A percentile compares a stretch with the other conserved stretches of the same genome.
These are phyloP conservation scores for Teratosphaeria destructans DNA, from an alignment of 2,329 filamentous ascomycete species.

Conservation along the genomic window DNA sequence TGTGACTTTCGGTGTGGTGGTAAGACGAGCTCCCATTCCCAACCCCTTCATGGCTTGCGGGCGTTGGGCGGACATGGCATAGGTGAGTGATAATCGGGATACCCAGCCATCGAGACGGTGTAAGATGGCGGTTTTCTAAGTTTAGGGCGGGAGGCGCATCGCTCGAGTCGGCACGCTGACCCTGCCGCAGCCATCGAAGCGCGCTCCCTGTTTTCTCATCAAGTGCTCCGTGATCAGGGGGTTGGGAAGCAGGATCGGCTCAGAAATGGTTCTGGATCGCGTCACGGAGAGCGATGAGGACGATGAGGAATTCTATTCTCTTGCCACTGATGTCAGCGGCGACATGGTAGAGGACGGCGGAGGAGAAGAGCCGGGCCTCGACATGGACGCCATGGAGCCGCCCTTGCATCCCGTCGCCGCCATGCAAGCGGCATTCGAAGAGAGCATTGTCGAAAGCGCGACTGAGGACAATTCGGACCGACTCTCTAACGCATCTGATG, in stretches of 20 bases:
- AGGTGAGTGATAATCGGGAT: not conserved
- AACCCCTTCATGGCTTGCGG: not conserved
- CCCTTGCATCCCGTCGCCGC: conserved; percentile 61
- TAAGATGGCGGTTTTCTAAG: not conserved
- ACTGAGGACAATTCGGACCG: not conserved
- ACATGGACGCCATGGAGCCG: conserved; percentile 18
- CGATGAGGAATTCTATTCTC: conserved; percentile 18
- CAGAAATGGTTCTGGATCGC: conserved; percentile 10
- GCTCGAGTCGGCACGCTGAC: not conserved
- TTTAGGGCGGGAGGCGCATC: not conserved
- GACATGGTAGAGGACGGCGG: conserved; percentile 7
- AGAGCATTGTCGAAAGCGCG: conserved; percentile 57
- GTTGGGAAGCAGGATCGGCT: not conserved
- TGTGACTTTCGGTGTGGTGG: not conserved
- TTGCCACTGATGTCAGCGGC: conserved; percentile 3
- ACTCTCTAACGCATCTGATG: conserved; percentile 29
- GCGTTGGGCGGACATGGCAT: not conserved
- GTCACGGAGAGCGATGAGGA: conserved; percentile 9
- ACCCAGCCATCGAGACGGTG: not conserved
- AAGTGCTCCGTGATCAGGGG: not conserved
- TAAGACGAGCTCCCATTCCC: not conserved
- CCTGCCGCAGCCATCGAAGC: not conserved
- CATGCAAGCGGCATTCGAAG: conserved; percentile 74
- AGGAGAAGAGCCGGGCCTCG: conserved; percentile 5
- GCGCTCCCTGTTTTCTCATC: not conserved